Evolutionary conservation across 352 stramenopile species (phyloP).

Genomic region (Pythium apleroticum): DNA sequence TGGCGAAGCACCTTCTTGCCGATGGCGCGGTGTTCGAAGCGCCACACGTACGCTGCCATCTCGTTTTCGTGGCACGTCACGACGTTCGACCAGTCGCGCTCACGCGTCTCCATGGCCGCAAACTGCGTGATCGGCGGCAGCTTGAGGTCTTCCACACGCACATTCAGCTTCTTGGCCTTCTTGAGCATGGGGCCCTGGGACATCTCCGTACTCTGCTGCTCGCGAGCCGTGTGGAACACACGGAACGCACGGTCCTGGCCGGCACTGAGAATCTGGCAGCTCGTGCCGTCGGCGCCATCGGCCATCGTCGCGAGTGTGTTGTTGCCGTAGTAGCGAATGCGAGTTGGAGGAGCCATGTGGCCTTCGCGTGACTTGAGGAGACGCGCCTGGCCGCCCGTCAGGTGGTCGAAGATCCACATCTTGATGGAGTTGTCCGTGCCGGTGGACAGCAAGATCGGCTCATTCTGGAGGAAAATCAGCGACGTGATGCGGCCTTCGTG

Average conservation of each 20-base stretch:
- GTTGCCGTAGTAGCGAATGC: constrained; percentile 91
- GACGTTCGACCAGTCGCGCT: constrained; percentile 92
- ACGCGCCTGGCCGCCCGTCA: constrained; percentile 73
- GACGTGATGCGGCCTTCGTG: constrained; percentile 79
- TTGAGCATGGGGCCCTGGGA: constrained; percentile 91
- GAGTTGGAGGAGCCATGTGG: constrained; percentile 80
- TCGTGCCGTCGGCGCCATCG: constrained; percentile 81
- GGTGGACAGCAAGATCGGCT: constrained; percentile 86
- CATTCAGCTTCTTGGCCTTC: constrained; percentile 86
- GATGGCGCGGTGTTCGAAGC: constrained; percentile 91
- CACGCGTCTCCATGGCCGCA: constrained; percentile 87
- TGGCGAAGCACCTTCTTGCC: constrained; percentile 91
- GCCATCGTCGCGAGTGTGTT: constrained; percentile 84
- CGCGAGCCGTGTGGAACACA: constrained; percentile 89
- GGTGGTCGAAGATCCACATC: constrained; percentile 93
- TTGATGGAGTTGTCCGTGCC: constrained; percentile 91
- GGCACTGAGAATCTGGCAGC: constrained; percentile 89
- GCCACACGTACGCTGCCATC: constrained; percentile 94
- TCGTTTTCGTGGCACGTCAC: constrained; percentile 95
- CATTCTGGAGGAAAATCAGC: constrained; percentile 83
- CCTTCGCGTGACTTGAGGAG: constrained; percentile 90
- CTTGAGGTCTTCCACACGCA: constrained; percentile 86
- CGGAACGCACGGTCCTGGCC: constrained; percentile 90
- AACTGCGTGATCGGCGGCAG: constrained; percentile 92
- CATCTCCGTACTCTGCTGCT: constrained; percentile 89